These are phyloP conservation scores for Mallotus japonicus DNA, from an alignment of 441 rosid genomes.

Conservation along the genomic window DNA sequence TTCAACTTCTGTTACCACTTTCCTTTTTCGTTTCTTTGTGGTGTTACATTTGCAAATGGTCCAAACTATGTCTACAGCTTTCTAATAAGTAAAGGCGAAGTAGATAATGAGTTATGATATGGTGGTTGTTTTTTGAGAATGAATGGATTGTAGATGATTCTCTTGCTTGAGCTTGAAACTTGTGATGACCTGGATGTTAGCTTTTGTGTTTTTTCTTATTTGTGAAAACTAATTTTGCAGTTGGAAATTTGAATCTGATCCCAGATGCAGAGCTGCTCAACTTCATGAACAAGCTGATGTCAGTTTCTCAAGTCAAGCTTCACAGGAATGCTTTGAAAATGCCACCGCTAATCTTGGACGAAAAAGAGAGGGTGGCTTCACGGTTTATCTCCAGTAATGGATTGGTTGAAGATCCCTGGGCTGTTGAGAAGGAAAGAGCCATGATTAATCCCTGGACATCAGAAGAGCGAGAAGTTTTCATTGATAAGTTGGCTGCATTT, in stretches of 20 bases:
- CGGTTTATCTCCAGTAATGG: constrained; percentile 79
- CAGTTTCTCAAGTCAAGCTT: constrained; percentile 44
- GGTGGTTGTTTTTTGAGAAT: background rate
- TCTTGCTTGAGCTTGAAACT: constrained; percentile 1
- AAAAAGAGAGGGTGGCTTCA: constrained; percentile 60
- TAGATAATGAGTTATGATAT: background rate
- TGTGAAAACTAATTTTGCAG: constrained; percentile 29
- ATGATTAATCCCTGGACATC: constrained; percentile 89
- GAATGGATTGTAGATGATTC: background rate
- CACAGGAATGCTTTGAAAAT: constrained; percentile 67
- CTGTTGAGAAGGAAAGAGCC: constrained; percentile 80
- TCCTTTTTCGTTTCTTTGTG: background rate
- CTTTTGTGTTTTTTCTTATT: background rate
- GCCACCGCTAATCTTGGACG: constrained; percentile 87
- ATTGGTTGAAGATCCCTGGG: constrained; percentile 87
- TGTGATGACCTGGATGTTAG: background rate
- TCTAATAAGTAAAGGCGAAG: too few species aligned
- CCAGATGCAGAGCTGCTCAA: constrained; percentile 50
- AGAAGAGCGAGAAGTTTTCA: constrained; percentile 76
- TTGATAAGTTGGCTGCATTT: constrained; percentile 64
- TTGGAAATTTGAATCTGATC: constrained; percentile 52
- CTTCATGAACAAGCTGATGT: constrained; percentile 58
- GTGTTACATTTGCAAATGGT: background rate
- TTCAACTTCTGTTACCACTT: background rate
- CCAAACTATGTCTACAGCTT: background rate